Evolutionary conservation across 306 rosid genomes (phyloP), one percentile per base, ranked within the genome.

Genomic region (Dryas octopetala): DNA sequence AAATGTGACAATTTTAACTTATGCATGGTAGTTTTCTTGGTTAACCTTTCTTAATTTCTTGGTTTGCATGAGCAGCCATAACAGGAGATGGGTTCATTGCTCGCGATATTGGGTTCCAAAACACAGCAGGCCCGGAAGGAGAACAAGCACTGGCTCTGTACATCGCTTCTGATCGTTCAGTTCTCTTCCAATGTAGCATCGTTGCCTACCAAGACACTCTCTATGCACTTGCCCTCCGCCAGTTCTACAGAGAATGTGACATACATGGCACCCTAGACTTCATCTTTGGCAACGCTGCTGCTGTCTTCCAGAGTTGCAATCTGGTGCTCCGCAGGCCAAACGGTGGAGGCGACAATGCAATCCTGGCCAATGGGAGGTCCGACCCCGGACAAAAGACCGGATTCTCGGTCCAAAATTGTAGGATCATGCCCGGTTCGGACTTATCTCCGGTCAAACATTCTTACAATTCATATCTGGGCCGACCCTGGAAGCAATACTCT

Each of bases 401-500:
- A 1, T 87, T 87, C 74, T 80, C 88, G 0, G 62, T 87, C 59
- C 91, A 87, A 40, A 84, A 77, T 60, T 77, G 91, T 59, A 46
- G 0, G 60, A 82, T 87, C 70, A 7, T 43, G 1, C 44, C 78
- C 1, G 48, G 80, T 41, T 72, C 88, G 0, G 86, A 84, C 3
- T 32, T 77, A 0, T 70, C 81, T 51, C 26, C 77, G 0, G 83
- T 79, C 26, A 87, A 84, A 8, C 61, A 48, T 40, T 82, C 88
- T 0, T 68, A 41, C 54, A 7, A 5, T 12, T 82, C 85, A 1
- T 87, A 62, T 52, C 81, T 87, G 0, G 87, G 91, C 60, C 76
- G 91, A 63, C 88, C 91, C 0, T 87, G 91, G 91, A 87, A 72
- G 81, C 41, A 74, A n/a, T 82, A 82, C 48, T 75, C 91, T 9